Percentiles rank a stretch among this genome's conserved stretches.
phyloP scores from a whole-genome alignment of 768 basidiomycete species.

The Hypholoma fasciculare region DNA sequence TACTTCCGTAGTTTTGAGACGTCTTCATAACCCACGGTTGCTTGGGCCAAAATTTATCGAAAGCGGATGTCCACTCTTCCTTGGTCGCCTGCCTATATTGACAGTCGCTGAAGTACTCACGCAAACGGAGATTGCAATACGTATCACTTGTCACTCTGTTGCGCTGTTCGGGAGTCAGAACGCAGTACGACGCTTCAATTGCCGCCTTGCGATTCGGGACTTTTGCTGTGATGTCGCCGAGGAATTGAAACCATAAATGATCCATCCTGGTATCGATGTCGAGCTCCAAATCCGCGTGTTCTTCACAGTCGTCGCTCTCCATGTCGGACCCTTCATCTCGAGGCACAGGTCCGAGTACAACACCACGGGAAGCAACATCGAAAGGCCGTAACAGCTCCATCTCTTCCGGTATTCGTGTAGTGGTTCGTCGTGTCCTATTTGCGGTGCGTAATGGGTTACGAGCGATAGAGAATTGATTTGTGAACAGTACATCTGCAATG shows the following conservation, averaged over 20 bases:
- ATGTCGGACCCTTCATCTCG: constrained; percentile 16
- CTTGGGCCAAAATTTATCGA: constrained; percentile 16
- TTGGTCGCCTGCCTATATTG: constrained; percentile 12
- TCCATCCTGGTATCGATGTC: constrained; percentile 13
- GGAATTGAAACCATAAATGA: constrained; percentile 21
- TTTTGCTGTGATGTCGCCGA: constrained; percentile 20
- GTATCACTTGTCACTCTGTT: constrained; percentile 6
- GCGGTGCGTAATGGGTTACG: not conserved
- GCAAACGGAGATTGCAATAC: constrained; percentile 15
- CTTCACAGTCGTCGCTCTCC: not conserved
- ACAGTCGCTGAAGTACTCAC: constrained; percentile 14
- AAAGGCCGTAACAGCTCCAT: not conserved
- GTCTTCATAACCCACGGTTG: not conserved
- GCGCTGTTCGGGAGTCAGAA: constrained; percentile 7
- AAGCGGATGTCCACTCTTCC: constrained; percentile 12
- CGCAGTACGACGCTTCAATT: constrained; percentile 11
- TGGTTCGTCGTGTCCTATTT: constrained; percentile 13
- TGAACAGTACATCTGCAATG: not conserved
- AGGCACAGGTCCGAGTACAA: constrained; percentile 1
- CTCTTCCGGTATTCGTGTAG: not conserved
- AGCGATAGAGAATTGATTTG: not conserved
- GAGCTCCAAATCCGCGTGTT: not conserved
- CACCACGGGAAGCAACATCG: not conserved
- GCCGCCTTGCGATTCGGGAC: constrained; percentile 14
- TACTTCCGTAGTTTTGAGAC: constrained; percentile 14